Conservation (phyloP, 148 eudicot genomes). For the Cornus kousa region DNA sequence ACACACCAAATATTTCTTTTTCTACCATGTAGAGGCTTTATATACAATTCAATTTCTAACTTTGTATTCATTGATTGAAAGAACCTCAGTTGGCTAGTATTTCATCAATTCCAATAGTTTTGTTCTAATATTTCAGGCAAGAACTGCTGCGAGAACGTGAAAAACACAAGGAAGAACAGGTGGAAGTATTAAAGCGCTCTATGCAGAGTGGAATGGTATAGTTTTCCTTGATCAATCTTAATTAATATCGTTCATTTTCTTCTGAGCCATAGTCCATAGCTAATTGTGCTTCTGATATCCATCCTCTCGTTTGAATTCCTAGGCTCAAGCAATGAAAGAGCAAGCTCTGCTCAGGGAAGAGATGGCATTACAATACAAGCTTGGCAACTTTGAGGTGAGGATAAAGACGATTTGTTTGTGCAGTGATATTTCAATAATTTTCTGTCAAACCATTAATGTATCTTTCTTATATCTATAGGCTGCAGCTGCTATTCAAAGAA, state of each 20-base stretch:
- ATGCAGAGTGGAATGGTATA: slow-evolving; percentile 93
- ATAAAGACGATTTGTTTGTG: neutral
- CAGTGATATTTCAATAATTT: neutral
- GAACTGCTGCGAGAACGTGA: slow-evolving; percentile 80
- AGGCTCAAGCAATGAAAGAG: slow-evolving; percentile 98
- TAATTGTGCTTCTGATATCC: neutral
- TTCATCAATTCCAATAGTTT: neutral
- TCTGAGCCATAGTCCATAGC: neutral
- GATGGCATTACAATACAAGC: slow-evolving; percentile 79
- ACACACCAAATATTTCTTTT: neutral
- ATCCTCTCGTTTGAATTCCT: slow-evolving; percentile 11
- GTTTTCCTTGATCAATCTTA: neutral
- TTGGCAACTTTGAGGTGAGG: slow-evolving; percentile 82
- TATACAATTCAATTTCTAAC: neutral
- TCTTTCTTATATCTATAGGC: slow-evolving; percentile 44
- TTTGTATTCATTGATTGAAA: neutral
- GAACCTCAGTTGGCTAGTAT: neutral
- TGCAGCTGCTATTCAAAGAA: slow-evolving; percentile 86
- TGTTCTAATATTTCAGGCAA: slow-evolving; percentile 40
- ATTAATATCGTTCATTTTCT: neutral
- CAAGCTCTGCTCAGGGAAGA: slow-evolving; percentile 88
- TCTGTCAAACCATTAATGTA: slow-evolving; percentile 2
- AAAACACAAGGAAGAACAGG: slow-evolving; percentile 75
- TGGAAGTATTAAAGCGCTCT: slow-evolving; percentile 60
- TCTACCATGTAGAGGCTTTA: neutral